Evolutionary conservation across 2,329 filamentous ascomycete species (phyloP), one percentile per base, ranked within the genome.

Genomic region (Macrophomina phaseolina): DNA sequence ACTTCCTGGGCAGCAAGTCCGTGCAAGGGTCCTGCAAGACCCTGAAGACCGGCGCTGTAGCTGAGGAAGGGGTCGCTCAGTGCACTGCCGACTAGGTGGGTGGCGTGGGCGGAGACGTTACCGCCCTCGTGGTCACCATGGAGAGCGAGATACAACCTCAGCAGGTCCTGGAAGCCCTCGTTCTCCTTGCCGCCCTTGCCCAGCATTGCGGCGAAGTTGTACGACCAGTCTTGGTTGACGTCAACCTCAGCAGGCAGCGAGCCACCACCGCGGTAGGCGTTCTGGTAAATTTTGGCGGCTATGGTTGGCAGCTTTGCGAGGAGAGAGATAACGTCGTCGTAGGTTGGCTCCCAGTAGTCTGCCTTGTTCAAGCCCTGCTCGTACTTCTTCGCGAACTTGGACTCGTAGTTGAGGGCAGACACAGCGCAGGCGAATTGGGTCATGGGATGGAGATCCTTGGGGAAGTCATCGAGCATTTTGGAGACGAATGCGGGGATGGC

Each of bases 61-160:
- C 92, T 95, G 70, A 99, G 87, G 87, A 95, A 98, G 5, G 94
- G 93, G 74, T 98, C 95, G 75, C 91, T 95, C 66, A 99, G 88
- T 23, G 95, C 95, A 73, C 92, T 96, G 63, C 95, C 95, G 66
- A 99, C 95, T 46, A 99, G 85, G 80, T 99, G 95, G 7, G 95
- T 98, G 34, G 95, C 83, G 78, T 99, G 95, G 0, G 95, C 95
- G 46, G 94, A 97, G 69, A 99, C 95, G 74, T 99, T 99, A 67
- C 95, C 95, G 69, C 95, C 95, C 82, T 99, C 95, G 82, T 99
- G 95, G 81, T 99, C 95, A 70, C 95, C 95, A 81, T 99, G 95
- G 5, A 99, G 90, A 60, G 95, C 94, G 30, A 99, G 89, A 81
- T 99, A 99, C 38, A 99, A 84, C 73, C 95, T 89, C 69, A 99